These are phyloP conservation scores for Penicillium sp. DNA, from an alignment of 2,329 filamentous ascomycete genomes.

Conservation along the genomic window DNA sequence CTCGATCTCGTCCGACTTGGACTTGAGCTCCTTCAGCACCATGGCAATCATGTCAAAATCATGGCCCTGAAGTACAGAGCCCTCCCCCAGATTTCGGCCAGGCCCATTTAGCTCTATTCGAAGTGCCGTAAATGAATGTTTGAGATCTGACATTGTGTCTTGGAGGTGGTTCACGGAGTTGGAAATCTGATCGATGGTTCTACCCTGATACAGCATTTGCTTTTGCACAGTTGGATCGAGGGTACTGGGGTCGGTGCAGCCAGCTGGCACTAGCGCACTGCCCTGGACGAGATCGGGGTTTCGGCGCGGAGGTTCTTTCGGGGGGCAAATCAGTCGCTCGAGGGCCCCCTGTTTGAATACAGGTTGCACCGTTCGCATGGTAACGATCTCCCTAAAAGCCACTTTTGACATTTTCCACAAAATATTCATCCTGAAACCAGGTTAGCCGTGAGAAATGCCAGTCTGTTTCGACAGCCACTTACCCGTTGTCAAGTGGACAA, in stretches of 20 bases:
- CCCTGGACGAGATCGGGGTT: constrained; percentile 14
- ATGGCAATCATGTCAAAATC: constrained; percentile 34
- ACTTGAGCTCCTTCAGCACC: constrained; percentile 32
- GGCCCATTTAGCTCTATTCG: constrained; percentile 32
- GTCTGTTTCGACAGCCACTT: constrained; percentile 12
- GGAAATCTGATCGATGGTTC: constrained; percentile 33
- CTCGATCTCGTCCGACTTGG: constrained; percentile 34
- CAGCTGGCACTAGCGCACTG: constrained; percentile 22
- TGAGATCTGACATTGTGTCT: constrained; percentile 35
- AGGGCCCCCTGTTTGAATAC: constrained; percentile 29
- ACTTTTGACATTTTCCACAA: constrained; percentile 36
- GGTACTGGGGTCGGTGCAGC: constrained; percentile 11
- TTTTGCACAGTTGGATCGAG: constrained; percentile 23
- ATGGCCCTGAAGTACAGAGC: constrained; percentile 12
- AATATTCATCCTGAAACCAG: constrained; percentile 26
- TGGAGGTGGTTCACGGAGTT: constrained; percentile 33
- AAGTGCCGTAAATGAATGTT: constrained; percentile 32
- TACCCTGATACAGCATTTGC: constrained; percentile 32
- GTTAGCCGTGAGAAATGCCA: not conserved
- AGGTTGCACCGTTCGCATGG: constrained; percentile 33
- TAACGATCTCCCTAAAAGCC: constrained; percentile 33
- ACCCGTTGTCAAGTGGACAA: constrained; percentile 31
- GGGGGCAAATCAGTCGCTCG: constrained; percentile 23
- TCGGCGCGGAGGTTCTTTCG: constrained; percentile 18
- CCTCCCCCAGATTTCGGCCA: constrained; percentile 18